Percentiles rank a stretch among this genome's conserved stretches.
Evolutionary conservation across 176 grass and related monocot species (phyloP).

Genomic region (Oryza glaberrima): DNA sequence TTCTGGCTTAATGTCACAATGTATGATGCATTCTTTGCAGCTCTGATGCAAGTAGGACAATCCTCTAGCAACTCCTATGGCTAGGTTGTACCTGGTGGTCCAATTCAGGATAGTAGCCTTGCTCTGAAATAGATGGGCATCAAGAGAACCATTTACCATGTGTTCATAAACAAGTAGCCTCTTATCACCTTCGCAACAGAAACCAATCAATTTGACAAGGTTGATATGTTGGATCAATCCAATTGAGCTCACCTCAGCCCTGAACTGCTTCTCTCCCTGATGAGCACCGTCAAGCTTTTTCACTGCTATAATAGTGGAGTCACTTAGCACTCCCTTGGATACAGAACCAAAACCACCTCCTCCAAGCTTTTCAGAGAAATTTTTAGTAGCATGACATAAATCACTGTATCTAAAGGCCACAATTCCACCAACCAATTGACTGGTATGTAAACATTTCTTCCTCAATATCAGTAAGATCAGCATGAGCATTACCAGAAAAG

Average conservation of each 20-base stretch:
- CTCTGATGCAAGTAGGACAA: slow-evolving; percentile 48
- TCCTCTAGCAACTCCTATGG: slow-evolving; percentile 42
- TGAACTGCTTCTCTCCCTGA: not conserved
- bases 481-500: not conserved
- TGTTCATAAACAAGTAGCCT: not conserved
- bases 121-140: not conserved
- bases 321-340: not conserved
- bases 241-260: not conserved
- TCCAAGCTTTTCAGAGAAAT: not conserved
- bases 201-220: not conserved
- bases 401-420: not conserved
- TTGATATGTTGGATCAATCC: not conserved
- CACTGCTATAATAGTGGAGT: not conserved
- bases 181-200: not conserved
- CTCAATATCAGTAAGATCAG: not conserved
- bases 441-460: not conserved
- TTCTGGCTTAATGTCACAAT: slow-evolving; percentile 54
- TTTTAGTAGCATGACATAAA: not conserved
- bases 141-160: not conserved
- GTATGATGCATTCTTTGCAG: slow-evolving; percentile 55
- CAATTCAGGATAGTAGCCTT: not conserved
- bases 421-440: not conserved
- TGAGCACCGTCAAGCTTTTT: not conserved
- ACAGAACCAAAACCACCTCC: not conserved
- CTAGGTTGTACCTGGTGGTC: not conserved